A percentile compares a stretch with the other conserved stretches of the same genome.
Conservation (phyloP, 345 rosid genomes). For the Excoecaria cochinchinensis region DNA sequence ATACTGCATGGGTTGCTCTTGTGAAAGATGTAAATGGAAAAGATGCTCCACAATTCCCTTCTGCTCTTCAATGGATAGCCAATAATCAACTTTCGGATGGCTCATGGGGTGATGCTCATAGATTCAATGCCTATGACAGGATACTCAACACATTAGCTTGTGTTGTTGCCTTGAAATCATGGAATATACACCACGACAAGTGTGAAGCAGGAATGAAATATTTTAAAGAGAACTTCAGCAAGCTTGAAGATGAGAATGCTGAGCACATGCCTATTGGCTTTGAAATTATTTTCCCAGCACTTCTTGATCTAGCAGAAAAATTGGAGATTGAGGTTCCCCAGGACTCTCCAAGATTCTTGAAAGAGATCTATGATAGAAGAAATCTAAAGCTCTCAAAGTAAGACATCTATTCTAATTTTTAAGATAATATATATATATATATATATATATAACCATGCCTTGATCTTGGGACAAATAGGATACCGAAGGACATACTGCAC, state of each 20-base stretch:
- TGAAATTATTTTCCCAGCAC: slow-evolving; percentile 90
- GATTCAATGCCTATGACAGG: slow-evolving; percentile 75
- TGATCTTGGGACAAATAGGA: slow-evolving; percentile 59
- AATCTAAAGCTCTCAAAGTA: slow-evolving; percentile 75
- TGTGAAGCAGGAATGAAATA: slow-evolving; percentile 61
- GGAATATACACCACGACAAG: slow-evolving; percentile 69
- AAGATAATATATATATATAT: slow-evolving; percentile 27
- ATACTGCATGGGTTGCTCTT: slow-evolving; percentile 97
- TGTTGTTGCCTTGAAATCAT: slow-evolving; percentile 68
- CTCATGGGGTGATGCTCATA: slow-evolving; percentile 79
- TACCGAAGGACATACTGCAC: slow-evolving; percentile 83
- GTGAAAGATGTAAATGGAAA: slow-evolving; percentile 50
- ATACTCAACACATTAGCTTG: slow-evolving; percentile 83
- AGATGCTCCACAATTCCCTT: slow-evolving; percentile 72
- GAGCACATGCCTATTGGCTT: slow-evolving; percentile 97
- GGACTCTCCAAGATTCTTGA: slow-evolving; percentile 52
- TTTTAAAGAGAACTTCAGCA: slow-evolving; percentile 56
- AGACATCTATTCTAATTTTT: slow-evolving; percentile 5
- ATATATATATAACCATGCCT: slow-evolving; percentile 28
- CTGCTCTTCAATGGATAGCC: slow-evolving; percentile 70
- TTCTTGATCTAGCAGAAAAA: slow-evolving; percentile 58
- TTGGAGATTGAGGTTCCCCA: slow-evolving; percentile 54
- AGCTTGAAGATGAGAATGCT: slow-evolving; percentile 62
- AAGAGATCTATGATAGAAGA: slow-evolving; percentile 57
- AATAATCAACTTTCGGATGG: slow-evolving; percentile 79